A percentile compares a stretch with the other conserved stretches of the same genome.
phyloP scores from a whole-genome alignment of 2,329 filamentous ascomycete species.

The Corniculantispora saksenae region DNA sequence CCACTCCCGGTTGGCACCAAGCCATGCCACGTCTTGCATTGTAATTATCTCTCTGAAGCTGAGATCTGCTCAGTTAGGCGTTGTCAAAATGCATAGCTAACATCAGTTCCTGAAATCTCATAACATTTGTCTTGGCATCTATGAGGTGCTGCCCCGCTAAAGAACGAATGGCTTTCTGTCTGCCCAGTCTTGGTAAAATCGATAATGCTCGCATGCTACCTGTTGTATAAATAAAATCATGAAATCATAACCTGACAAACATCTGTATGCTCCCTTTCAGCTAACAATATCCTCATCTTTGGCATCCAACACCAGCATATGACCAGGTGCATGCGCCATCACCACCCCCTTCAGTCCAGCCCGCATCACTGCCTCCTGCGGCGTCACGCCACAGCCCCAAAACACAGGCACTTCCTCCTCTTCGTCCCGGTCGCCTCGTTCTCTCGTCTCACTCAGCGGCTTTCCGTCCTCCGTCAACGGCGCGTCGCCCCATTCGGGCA shows the following conservation, averaged over 20 bases:
- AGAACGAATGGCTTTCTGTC: background rate
- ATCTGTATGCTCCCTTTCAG: background rate
- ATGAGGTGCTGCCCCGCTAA: too few relatives aligned
- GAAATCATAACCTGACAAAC: background rate
- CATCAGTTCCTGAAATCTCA: too few relatives aligned
- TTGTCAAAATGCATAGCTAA: background rate
- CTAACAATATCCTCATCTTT: conserved; percentile 39
- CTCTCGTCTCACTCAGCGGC: conserved; percentile 26
- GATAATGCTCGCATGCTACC: background rate
- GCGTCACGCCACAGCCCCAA: conserved; percentile 67
- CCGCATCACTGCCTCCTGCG: conserved; percentile 63
- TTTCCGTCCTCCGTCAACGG: conserved; percentile 42
- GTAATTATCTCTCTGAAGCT: too few relatives aligned
- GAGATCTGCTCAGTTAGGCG: background rate
- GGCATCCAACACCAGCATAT: conserved; percentile 62
- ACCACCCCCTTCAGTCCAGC: conserved; percentile 55
- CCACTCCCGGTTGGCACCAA: too few relatives aligned
- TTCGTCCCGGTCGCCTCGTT: conserved; percentile 21
- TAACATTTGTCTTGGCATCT: background rate
- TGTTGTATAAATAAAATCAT: background rate
- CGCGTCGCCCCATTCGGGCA: conserved; percentile 59
- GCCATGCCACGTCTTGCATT: too few relatives aligned
- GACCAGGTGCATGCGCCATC: conserved; percentile 62
- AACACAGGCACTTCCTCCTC: conserved; percentile 53
- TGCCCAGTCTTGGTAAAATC: background rate